These are phyloP conservation scores for Ustilago crameri DNA, from an alignment of 1,284 basidiomycete species.

Conservation along the genomic window DNA sequence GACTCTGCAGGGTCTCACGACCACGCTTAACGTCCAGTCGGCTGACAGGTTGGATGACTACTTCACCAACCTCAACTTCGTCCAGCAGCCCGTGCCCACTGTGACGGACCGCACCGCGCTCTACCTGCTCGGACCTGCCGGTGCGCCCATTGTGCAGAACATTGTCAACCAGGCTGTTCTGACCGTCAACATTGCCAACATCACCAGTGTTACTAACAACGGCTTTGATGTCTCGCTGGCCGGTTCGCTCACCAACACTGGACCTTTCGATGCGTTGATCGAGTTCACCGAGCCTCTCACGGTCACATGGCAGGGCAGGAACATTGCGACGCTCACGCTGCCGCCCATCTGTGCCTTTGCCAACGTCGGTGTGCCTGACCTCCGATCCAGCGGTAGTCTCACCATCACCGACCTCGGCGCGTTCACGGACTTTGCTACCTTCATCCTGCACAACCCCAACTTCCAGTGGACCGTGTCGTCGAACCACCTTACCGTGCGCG, in stretches of 20 bases:
- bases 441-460: conserved; percentile 75
- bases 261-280: conserved; percentile 72
- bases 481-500: conserved; percentile 74
- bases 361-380: conserved; percentile 77
- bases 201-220: conserved; percentile 72
- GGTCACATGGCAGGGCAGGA: conserved; percentile 76
- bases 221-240: conserved; percentile 69
- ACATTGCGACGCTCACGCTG: conserved; percentile 77
- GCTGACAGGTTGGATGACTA: conserved; percentile 64
- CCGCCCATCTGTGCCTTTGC: conserved; percentile 79
- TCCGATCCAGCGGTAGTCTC: conserved; percentile 70
- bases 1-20: conserved; percentile 74
- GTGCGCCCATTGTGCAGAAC: conserved; percentile 75
- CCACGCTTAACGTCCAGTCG: conserved; percentile 71
- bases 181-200: conserved; percentile 75
- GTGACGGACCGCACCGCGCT: conserved; percentile 76
- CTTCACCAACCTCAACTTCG: conserved; percentile 75
- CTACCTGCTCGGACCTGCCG: conserved; percentile 75
- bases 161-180: conserved; percentile 76
- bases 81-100: conserved; percentile 75
- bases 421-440: conserved; percentile 78
- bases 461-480: conserved; percentile 81
- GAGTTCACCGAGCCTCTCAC: conserved; percentile 69
- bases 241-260: conserved; percentile 54
- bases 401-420: conserved; percentile 64